Conservation (phyloP, 75 land plant genomes). For the Picea glauca region DNA sequence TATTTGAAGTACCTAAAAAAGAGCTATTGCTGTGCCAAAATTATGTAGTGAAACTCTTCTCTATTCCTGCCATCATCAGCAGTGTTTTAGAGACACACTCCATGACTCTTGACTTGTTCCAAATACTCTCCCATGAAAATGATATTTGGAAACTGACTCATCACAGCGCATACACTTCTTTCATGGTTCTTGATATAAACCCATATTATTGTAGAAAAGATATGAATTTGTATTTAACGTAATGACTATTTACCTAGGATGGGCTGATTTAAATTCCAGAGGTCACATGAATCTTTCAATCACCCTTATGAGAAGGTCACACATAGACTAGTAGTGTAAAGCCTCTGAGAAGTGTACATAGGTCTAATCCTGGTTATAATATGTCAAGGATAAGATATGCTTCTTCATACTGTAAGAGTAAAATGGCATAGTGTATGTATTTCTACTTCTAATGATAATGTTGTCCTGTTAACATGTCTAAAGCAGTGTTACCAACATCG, state of each 20-base stretch:
- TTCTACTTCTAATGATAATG: not conserved
- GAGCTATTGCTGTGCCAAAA: not conserved
- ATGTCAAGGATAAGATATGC: not conserved
- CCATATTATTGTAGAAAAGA: not conserved
- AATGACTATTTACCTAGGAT: not conserved
- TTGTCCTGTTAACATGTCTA: not conserved
- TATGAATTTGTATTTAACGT: not conserved
- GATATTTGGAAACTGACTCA: not conserved
- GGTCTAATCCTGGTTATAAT: not conserved
- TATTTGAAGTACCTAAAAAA: not conserved
- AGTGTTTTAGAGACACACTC: not conserved
- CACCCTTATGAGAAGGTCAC: not conserved
- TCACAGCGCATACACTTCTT: not conserved
- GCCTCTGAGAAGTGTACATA: not conserved
- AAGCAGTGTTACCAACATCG: not conserved
- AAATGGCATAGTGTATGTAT: not conserved
- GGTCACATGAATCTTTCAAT: conserved; percentile 1
- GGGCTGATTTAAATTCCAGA: not conserved
- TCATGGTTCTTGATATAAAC: not conserved
- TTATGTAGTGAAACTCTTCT: not conserved
- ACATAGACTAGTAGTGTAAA: not conserved
- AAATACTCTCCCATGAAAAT: not conserved
- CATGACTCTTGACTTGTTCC: not conserved
- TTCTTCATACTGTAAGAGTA: not conserved
- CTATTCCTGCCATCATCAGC: not conserved